phyloP scores from a whole-genome alignment of 345 rosid genomes.

The Reutealis trisperma region DNA sequence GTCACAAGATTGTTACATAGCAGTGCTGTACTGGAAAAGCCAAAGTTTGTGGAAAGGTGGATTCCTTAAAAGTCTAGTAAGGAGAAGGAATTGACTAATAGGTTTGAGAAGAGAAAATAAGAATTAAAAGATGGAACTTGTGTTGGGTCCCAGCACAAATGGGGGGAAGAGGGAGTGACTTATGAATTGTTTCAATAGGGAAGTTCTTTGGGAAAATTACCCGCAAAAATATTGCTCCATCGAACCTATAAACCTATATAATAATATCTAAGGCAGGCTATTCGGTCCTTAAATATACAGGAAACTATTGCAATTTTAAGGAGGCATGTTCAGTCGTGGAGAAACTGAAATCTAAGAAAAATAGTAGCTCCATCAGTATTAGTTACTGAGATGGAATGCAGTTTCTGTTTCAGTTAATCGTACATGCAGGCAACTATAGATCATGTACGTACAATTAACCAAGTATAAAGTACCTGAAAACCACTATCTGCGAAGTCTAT shows the following conservation, averaged over 20 bases:
- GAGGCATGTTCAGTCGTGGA: neutral
- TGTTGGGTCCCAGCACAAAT: neutral
- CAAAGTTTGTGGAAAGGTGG: neutral
- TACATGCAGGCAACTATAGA: neutral
- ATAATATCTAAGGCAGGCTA: no score
- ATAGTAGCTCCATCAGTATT: neutral
- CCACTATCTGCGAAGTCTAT: conserved; percentile 55
- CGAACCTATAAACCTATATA: no score
- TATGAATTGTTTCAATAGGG: neutral
- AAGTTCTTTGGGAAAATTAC: no score
- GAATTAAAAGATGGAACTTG: neutral
- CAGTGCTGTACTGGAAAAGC: neutral
- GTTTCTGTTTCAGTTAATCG: neutral
- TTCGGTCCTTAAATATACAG: neutral
- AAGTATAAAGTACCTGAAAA: conserved; percentile 83
- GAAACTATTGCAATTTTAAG: no score
- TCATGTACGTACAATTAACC: neutral
- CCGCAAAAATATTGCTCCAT: neutral
- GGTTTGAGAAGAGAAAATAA: no score
- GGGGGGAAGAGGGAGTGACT: no score
- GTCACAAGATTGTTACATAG: neutral
- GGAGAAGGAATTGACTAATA: neutral
- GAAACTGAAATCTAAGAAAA: neutral
- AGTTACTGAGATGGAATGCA: neutral
- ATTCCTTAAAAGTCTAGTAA: no score